A percentile compares a stretch with the other conserved stretches of the same genome.
Conservation (phyloP, 108 stramenopile genomes). For the Asterionellopsis glacialis region DNA sequence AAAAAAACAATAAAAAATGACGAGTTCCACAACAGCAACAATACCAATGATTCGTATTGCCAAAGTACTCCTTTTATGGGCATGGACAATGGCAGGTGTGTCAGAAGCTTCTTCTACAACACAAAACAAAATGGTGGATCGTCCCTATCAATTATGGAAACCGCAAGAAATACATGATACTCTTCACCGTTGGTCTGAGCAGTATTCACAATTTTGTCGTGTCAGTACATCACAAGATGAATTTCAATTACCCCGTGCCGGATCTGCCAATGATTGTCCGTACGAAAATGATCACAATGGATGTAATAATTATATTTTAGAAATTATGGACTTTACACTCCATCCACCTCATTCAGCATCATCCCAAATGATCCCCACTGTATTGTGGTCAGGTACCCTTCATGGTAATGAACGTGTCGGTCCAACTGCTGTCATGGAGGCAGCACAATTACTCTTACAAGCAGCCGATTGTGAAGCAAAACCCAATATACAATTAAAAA, state of each 20-base stretch:
- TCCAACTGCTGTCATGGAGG: constrained; percentile 57
- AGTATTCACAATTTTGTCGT: constrained; percentile 58
- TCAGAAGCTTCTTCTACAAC: no score
- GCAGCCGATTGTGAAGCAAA: constrained; percentile 76
- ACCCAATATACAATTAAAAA: no score
- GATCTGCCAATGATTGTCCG: constrained; percentile 42
- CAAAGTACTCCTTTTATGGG: no score
- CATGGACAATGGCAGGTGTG: no score
- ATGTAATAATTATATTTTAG: constrained; percentile 75
- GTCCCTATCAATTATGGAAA: constrained; percentile 32
- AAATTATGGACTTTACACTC: constrained; percentile 68
- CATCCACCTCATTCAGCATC: constrained; percentile 59
- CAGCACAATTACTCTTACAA: constrained; percentile 36
- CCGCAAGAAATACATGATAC: constrained; percentile 19
- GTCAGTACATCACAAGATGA: constrained; percentile 70
- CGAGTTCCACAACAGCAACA: no score
- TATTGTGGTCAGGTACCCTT: constrained; percentile 89
- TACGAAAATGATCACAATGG: constrained; percentile 34
- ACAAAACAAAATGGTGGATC: no score
- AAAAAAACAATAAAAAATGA: no score
- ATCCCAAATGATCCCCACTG: constrained; percentile 73
- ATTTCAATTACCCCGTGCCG: constrained; percentile 73
- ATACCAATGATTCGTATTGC: no score
- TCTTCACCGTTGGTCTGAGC: constrained; percentile 28
- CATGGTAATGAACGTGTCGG: constrained; percentile 98